Conservation (phyloP, 169 alveolate genomes). For the Sarcocystis neurona region DNA sequence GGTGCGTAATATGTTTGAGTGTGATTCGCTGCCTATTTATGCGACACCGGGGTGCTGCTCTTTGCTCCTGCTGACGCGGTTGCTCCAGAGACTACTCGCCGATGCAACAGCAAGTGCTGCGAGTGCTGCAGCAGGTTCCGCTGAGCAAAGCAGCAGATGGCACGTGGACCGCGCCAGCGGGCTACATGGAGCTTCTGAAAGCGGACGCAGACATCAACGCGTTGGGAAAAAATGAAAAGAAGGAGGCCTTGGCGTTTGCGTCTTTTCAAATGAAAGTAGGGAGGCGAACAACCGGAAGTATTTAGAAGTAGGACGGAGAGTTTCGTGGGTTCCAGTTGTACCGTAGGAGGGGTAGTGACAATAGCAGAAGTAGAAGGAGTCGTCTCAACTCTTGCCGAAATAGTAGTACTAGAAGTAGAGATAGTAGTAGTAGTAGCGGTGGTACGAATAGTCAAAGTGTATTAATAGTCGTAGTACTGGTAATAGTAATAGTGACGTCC, state of each 20-base stretch:
- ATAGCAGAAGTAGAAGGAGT: too few relatives aligned
- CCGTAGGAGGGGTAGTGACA: too few relatives aligned
- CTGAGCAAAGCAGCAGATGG: slow-evolving; percentile 66
- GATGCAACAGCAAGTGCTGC: slow-evolving; percentile 67
- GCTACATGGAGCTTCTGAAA: slow-evolving; percentile 53
- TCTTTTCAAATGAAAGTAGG: slow-evolving; percentile 74
- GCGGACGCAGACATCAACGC: slow-evolving; percentile 70
- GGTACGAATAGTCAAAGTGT: too few relatives aligned
- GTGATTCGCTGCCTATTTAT: slow-evolving; percentile 1
- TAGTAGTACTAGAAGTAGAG: too few relatives aligned
- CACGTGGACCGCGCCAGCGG: slow-evolving; percentile 38
- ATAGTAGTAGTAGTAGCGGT: too few relatives aligned
- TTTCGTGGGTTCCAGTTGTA: too few relatives aligned
- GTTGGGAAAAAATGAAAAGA: slow-evolving; percentile 75
- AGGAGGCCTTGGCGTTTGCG: slow-evolving; percentile 85
- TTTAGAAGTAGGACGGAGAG: too few relatives aligned
- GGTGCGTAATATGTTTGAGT: not conserved
- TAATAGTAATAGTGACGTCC: too few relatives aligned
- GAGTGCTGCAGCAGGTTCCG: slow-evolving; percentile 66
- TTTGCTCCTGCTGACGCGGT: slow-evolving; percentile 48
- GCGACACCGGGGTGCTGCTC: slow-evolving; percentile 59
- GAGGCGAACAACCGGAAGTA: too few relatives aligned
- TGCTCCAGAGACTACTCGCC: slow-evolving; percentile 68
- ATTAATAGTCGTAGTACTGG: too few relatives aligned
- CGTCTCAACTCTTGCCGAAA: too few relatives aligned